Base-by-base conservation (phyloP, 768 basidiomycete species). In the Serendipita sp. region DNA sequence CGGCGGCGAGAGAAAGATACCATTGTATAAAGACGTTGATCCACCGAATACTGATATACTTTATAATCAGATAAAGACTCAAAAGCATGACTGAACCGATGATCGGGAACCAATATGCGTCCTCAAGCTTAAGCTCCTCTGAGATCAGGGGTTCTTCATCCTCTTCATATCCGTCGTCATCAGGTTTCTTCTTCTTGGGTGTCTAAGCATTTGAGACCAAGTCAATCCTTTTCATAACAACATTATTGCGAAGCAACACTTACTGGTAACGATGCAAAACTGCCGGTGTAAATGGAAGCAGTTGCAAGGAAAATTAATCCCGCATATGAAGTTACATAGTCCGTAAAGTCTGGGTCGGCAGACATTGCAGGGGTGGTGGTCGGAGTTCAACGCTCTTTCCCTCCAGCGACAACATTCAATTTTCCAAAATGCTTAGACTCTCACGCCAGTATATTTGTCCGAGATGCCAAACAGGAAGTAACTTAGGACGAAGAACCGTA, bases 1-100 rank as follows among this genome's bases (percentile, higher is more conserved):
- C 77, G 0, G 85, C 85, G 3, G 79, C 78, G 31, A 87, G 36
- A 27, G 85, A 79, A 67, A 88, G 88, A 69, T 88, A 91, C 82
- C 81, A 3, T 80, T 68, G 64, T 63, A 70, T 18, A 27, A 40
- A 37, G 48, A 27, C 43, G 29, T 48, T 64, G 46, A 37, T 64
- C 44, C 15, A 50, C 13, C 60, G 48, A 23, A 67, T 82, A 36
- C 90, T 89, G 62, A 87, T 74, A 71, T 85, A 91, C 69, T 83
- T 86, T 64, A 95, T 78, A 31, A 87, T 72, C 63, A 80, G 66
- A 69, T 87, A 93, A 66, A 92, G 71, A 3, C 84, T 81, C 67
- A 88, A 75, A 34, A 95, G 76, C 36, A 79, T 79, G 3, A 76
- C 77, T 0, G 88, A 90, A 3, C 88, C 91, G 65, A 74, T 55